Evolutionary conservation across 352 stramenopile genomes (phyloP), one percentile per base, ranked within the genome.

Genomic region (Ophiocytium majus): DNA sequence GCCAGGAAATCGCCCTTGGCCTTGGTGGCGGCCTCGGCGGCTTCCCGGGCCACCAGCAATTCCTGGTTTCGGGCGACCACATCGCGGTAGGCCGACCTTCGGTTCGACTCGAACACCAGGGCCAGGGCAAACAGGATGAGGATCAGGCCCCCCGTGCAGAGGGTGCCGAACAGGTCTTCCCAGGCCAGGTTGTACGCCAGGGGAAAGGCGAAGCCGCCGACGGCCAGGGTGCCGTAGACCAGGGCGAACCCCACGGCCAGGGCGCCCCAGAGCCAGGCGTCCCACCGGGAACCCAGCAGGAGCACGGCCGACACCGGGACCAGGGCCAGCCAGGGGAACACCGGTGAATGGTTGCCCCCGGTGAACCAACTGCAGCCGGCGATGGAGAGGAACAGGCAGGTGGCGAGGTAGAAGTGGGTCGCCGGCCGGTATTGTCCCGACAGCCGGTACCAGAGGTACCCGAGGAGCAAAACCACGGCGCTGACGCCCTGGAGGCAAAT

Each of bases 191-290:
- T n/a, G n/a, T n/a, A n/a, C n/a, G n/a, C n/a, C n/a, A n/a, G n/a
- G n/a, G n/a, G n/a, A n/a, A n/a, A n/a, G n/a, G n/a, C n/a, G n/a
- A 71, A 71, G 23, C 57, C 57, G 57, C 57, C 23, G 57, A 71
- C 28, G 57, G 28, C 57, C 19, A 71, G 57, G 57, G 57, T 71
- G 23, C 57, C 19, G 57, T 28, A 28, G 19, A 23, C 28, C 19
- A 28, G 19, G 57, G 19, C 57, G 23, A 28, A 71, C 19, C 19
- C 19, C 19, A 71, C 57, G 28, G 57, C 19, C 57, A 23, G 28
- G 19, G 57, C 57, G 57, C 57, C 57, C 19, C 28, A 71, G 23
- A 28, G 57, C 19, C 57, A 23, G 23, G 57, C 57, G 57, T 23
- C 28, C 57, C 19, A 23, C 57, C 28, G n/a, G n/a, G n/a, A n/a